Percentiles rank a stretch among this genome's conserved stretches.
phyloP scores from a whole-genome alignment of 2,329 filamentous ascomycete species.

The Arthroderma sp. region DNA sequence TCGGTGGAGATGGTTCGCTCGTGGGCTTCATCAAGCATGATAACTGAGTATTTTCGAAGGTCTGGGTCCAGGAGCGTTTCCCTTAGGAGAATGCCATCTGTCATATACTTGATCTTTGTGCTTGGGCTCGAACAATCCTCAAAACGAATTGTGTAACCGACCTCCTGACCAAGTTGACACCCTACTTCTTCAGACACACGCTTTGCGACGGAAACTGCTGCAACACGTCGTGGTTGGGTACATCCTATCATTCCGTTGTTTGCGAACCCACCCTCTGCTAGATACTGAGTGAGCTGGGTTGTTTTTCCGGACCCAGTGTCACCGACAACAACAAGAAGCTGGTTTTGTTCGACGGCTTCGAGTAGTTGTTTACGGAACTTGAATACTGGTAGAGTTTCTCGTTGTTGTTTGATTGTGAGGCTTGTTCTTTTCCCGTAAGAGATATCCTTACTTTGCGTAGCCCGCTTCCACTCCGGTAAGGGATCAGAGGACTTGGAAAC shows the following conservation, averaged over 20 bases:
- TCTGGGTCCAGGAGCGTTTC: constrained; percentile 90
- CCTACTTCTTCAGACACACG: constrained; percentile 94
- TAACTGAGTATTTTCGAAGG: constrained; percentile 78
- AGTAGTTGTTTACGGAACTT: constrained; percentile 79
- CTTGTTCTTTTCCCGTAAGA: constrained; percentile 74
- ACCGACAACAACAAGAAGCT: constrained; percentile 88
- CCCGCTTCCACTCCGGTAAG: constrained; percentile 86
- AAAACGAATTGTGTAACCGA: constrained; percentile 95
- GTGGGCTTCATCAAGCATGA: constrained; percentile 97
- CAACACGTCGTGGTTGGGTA: constrained; percentile 91
- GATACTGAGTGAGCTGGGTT: constrained; percentile 87
- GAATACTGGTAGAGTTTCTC: constrained; percentile 78
- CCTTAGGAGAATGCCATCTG: constrained; percentile 92
- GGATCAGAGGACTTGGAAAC: constrained; percentile 47
- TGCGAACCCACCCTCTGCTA: constrained; percentile 83
- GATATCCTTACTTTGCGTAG: constrained; percentile 64
- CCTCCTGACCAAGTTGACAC: constrained; percentile 76
- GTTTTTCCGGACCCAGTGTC: constrained; percentile 97
- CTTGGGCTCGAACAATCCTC: constrained; percentile 80
- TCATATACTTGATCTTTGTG: constrained; percentile 99
- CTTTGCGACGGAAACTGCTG: constrained; percentile 93
- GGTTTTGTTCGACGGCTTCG: constrained; percentile 73
- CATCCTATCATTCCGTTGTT: constrained; percentile 85
- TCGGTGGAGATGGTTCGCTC: constrained; percentile 94
- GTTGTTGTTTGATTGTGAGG: constrained; percentile 88